Percentiles rank a stretch among this genome's conserved stretches.
Evolutionary conservation across 805 yeast species (phyloP).

Genomic region (Pichia kluyveri): DNA sequence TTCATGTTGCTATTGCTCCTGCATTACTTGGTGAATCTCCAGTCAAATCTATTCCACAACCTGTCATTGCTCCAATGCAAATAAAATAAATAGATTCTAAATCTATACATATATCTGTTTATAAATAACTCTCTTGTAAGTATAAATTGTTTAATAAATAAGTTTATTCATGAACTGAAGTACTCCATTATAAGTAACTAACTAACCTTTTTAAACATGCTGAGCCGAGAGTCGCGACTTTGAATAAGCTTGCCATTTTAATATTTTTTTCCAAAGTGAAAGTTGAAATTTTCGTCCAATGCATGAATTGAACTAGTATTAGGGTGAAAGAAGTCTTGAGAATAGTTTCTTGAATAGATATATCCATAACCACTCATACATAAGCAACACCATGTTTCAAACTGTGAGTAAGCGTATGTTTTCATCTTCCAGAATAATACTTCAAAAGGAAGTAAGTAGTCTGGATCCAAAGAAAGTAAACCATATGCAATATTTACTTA

Average conservation of each 20-base stretch:
- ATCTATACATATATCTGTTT: background rate
- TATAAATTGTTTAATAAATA: too few relatives aligned
- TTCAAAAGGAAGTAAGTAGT: conserved; percentile 4
- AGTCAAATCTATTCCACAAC: conserved; percentile 17
- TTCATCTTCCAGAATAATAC: conserved; percentile 10
- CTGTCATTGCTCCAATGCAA: conserved; percentile 11
- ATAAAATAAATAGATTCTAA: background rate
- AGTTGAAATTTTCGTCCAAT: too few relatives aligned
- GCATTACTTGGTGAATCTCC: conserved; percentile 15
- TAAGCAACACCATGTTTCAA: background rate
- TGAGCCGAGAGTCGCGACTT: too few relatives aligned
- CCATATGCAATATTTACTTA: conserved; percentile 50
- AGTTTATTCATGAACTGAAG: too few relatives aligned
- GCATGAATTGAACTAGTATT: too few relatives aligned
- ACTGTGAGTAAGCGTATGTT: conserved; percentile 11
- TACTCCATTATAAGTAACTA: too few relatives aligned
- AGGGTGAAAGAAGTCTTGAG: too few relatives aligned
- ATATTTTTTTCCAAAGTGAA: too few relatives aligned
- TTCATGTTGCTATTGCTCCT: conserved; percentile 13
- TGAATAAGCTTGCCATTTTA: too few relatives aligned
- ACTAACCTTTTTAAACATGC: too few relatives aligned
- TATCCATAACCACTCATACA: background rate
- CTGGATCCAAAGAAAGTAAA: conserved; percentile 20
- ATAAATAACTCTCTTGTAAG: too few relatives aligned
- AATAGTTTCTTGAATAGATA: background rate